A percentile compares a stretch with the other conserved stretches of the same genome.
These are phyloP conservation scores for Jatropha multifida DNA, from an alignment of 441 rosid species.

Conservation along the genomic window DNA sequence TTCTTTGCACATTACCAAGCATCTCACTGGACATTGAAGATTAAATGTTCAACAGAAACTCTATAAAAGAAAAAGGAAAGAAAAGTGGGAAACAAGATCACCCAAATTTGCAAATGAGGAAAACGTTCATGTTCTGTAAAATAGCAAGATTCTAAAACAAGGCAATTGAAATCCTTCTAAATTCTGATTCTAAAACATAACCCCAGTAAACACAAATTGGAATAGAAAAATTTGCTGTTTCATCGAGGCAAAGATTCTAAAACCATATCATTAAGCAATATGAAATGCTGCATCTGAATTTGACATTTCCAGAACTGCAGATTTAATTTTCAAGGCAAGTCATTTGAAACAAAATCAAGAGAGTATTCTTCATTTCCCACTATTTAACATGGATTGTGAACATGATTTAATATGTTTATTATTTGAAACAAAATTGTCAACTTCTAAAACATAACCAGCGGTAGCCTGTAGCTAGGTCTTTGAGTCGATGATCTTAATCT, in stretches of 20 bases:
- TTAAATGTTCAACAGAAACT: too few species aligned
- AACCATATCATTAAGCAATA: neutral
- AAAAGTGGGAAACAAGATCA: neutral
- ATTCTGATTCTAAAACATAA: neutral
- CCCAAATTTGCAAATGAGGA: neutral
- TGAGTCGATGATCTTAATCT: neutral
- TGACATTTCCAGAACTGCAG: conserved; percentile 11
- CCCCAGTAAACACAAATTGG: neutral
- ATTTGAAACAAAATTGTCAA: too few species aligned
- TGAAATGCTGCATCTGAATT: neutral
- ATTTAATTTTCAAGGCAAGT: neutral
- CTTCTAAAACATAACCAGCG: neutral
- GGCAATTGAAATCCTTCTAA: neutral
- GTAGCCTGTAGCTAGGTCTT: neutral
- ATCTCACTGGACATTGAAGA: too few species aligned
- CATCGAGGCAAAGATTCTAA: neutral
- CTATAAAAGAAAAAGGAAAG: too few species aligned
- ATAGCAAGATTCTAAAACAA: conserved; percentile 2
- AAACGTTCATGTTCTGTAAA: neutral
- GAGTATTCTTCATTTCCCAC: neutral
- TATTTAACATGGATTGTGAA: neutral
- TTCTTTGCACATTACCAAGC: neutral
- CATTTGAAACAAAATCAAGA: neutral
- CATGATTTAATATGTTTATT: neutral
- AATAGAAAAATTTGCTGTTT: neutral